Base-by-base conservation (phyloP, 768 basidiomycete genomes). In the Clavaria fumosa region DNA sequence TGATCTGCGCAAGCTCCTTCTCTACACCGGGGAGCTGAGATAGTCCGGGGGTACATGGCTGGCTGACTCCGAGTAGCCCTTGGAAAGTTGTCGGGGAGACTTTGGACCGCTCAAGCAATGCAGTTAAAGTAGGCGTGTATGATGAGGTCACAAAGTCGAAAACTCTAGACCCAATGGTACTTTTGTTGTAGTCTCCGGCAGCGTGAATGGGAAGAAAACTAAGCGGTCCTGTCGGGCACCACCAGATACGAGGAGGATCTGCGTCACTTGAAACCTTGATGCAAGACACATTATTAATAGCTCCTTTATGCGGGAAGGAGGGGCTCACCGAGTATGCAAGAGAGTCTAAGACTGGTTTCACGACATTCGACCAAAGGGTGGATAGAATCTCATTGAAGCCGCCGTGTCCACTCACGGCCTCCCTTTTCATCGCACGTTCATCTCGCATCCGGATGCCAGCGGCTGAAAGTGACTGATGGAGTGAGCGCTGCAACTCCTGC, bases 71-170 rank as follows among this genome's bases (percentile, higher is more conserved):
- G 7, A 39, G 21, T 2, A 44, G 7, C 17, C 40, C 40, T 28
- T 35, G 33, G 9, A 11, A 11, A 20, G 27, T 7, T 10, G 35
- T 14, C 26, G 9, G 26, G 14, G 9, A 9, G 26, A 28, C 26
- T 28, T 28, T 14, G 14, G 9, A 14, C 21, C 20, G 1, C 21
- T 27, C 14, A 0, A 45, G 30, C 32, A 45, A 31, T 7, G 40
- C 28, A 5, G 23, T 31, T 12, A 47, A 23, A n/a, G 40, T 44
- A 12, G 45, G 43, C 12, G 43, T 41, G 18, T 47, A 47, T 4
- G 46, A 47, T 26, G 46, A 45, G 17, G 45, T 31, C 15, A 42
- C 37, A 40, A 38, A 47, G 15, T 44, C 43, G 10, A 41, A 35
- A 15, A 42, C 34, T 17, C 37, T 28, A n/a, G 38, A 41, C 4